Base-by-base conservation (phyloP, 495 filamentous ascomycete genomes). In the Tuber melanosporum region DNA sequence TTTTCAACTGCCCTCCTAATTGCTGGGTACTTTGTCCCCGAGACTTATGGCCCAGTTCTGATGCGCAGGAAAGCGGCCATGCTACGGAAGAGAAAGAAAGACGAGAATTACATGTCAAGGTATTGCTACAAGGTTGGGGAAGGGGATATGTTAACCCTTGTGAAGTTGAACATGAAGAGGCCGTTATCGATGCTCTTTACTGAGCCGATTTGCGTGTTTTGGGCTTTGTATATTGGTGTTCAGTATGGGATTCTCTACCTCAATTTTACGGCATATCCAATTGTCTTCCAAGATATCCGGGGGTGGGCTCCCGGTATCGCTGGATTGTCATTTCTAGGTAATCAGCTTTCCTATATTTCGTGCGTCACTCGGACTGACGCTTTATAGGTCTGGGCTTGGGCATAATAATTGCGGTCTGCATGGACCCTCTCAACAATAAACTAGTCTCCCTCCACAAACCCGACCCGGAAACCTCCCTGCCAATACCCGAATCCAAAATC, bases 231-330 rank as follows among this genome's bases (percentile, higher is more conserved):
- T 78, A 88, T 91, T 74, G 88, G 89, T 17, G 80, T 88, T 70
- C 85, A 90, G 43, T 89, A 90, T 83, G 90, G 88, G 39, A 93
- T 94, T 71, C 86, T 95, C 0, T 95, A 95, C 83, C 87, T 95
- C 47, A 93, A 92, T 84, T 97, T 97, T 84, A 90, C 93, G 44
- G 92, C 92, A 32, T 90, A 90, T 79, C 94, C 94, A 6, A 91
- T 95, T 74, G 90, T 96, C 74, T 96, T 92, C 85, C 85, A 88
- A 44, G 82, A 88, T 36, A 79, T 89, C 74, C 91, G 93, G 49
- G 89, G 89, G 79, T 97, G 93, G 93, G 87, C 87, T 70, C 86
- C 90, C 69, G 91, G 92, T 57, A 80, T 92, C 62, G 87, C 89
- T 1, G 92, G 92, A 22, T 88, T 96, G 6, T 86, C 92, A 5